Conservation (phyloP, 2,329 filamentous ascomycete genomes). For the Cladophialophora carrionii region DNA sequence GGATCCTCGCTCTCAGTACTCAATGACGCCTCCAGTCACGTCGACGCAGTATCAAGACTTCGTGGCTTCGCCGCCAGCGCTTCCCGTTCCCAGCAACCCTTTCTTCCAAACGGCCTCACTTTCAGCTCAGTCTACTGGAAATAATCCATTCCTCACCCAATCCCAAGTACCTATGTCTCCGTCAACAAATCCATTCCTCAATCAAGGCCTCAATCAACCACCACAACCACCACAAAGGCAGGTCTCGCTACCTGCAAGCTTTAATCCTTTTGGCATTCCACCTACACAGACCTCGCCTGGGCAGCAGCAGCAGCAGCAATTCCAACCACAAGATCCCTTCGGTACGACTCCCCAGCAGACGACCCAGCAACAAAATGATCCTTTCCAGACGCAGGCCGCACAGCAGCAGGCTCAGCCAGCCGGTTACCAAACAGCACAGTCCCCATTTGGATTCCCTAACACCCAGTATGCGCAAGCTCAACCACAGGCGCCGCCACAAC, state of each 20-base stretch:
- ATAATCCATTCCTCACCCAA: slow-evolving; percentile 37
- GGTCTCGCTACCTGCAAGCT: slow-evolving; percentile 18
- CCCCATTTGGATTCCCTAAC: slow-evolving; percentile 23
- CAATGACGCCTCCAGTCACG: slow-evolving; percentile 48
- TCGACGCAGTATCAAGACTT: slow-evolving; percentile 39
- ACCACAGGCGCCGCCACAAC: slow-evolving; percentile 17
- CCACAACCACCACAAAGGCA: slow-evolving; percentile 33
- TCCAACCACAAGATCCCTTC: slow-evolving; percentile 30
- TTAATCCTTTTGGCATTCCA: slow-evolving; percentile 38
- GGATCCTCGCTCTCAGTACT: slow-evolving; percentile 48
- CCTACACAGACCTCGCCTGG: slow-evolving; percentile 24
- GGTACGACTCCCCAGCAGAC: slow-evolving; percentile 29
- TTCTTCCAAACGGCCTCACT: slow-evolving; percentile 47
- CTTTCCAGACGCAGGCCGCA: slow-evolving; percentile 24
- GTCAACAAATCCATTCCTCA: slow-evolving; percentile 36
- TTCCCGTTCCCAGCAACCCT: slow-evolving; percentile 45
- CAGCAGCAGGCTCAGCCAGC: slow-evolving; percentile 32
- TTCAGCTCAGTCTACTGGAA: slow-evolving; percentile 35
- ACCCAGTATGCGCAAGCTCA: slow-evolving; percentile 34
- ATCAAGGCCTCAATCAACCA: slow-evolving; percentile 28
- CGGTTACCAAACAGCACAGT: slow-evolving; percentile 10
- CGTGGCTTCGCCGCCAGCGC: slow-evolving; percentile 33
- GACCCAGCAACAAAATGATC: slow-evolving; percentile 32
- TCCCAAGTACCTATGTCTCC: slow-evolving; percentile 26
- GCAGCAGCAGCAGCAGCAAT: slow-evolving; percentile 32